phyloP scores from a whole-genome alignment of 2,329 filamentous ascomycete genomes.

The Pseudocercospora macadamiae region DNA sequence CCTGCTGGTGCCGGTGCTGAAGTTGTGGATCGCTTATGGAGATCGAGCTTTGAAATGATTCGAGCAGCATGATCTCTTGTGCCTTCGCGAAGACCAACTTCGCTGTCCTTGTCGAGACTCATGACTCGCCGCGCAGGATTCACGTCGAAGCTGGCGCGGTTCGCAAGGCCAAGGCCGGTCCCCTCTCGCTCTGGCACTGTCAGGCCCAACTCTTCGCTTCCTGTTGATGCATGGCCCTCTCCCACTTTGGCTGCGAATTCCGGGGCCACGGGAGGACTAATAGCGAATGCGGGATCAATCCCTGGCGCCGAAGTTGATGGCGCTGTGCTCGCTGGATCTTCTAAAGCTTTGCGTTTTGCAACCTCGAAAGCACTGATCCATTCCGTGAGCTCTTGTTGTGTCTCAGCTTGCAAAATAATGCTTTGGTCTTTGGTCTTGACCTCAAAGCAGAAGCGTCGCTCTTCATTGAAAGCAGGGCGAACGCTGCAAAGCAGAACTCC shows the following conservation, averaged over 20 bases:
- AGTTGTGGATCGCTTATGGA: slow-evolving; percentile 75
- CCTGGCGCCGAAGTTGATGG: slow-evolving; percentile 44
- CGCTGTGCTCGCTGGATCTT: slow-evolving; percentile 64
- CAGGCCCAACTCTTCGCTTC: slow-evolving; percentile 60
- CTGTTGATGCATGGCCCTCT: slow-evolving; percentile 63
- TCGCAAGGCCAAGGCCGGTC: slow-evolving; percentile 44
- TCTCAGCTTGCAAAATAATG: slow-evolving; percentile 88
- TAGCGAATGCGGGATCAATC: slow-evolving; percentile 80
- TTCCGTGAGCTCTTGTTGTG: slow-evolving; percentile 85
- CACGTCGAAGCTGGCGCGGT: slow-evolving; percentile 75
- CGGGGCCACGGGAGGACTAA: slow-evolving; percentile 82
- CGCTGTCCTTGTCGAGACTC: slow-evolving; percentile 47
- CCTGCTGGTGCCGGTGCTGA: slow-evolving; percentile 49
- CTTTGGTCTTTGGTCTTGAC: slow-evolving; percentile 96
- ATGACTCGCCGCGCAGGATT: slow-evolving; percentile 51
- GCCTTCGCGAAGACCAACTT: slow-evolving; percentile 65
- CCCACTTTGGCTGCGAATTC: slow-evolving; percentile 84
- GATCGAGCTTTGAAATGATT: slow-evolving; percentile 89
- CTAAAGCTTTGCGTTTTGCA: slow-evolving; percentile 88
- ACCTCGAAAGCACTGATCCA: slow-evolving; percentile 94
- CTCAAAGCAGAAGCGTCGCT: slow-evolving; percentile 95
- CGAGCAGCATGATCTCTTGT: slow-evolving; percentile 80
- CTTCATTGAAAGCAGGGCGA: slow-evolving; percentile 86
- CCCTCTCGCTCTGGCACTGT: slow-evolving; percentile 51
- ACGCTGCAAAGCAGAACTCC: slow-evolving; percentile 92